Conservation (phyloP, 176 grass and related monocot genomes). For the Sorghum bicolor region DNA sequence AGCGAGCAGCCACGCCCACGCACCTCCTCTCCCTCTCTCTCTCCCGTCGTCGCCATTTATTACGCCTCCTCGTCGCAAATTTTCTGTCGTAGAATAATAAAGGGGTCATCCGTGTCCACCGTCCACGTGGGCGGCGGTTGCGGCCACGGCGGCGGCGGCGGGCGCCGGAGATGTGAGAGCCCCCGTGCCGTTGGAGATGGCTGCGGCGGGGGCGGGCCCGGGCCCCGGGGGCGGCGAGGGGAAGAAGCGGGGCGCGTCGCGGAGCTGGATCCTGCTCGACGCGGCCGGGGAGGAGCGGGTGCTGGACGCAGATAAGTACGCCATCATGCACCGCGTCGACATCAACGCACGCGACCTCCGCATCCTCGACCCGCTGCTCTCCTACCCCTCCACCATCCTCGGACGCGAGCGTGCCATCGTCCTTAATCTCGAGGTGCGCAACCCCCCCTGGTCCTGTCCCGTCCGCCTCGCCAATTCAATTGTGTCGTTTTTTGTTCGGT, state of each 20-base stretch:
- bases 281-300: conserved; percentile 60
- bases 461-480: background rate
- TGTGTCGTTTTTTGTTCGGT: background rate
- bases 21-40: background rate
- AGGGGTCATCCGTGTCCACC: conserved; percentile 19
- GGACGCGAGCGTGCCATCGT: conserved; percentile 94
- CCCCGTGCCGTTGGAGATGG: conserved; percentile 43
- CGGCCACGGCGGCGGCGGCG: background rate
- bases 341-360: conserved; percentile 94
- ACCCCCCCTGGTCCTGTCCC: background rate
- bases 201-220: conserved; percentile 31
- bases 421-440: conserved; percentile 84
- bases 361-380: conserved; percentile 93
- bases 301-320: conserved; percentile 93
- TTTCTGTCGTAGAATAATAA: background rate
- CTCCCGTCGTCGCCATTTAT: conserved; percentile 19
- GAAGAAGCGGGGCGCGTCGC: conserved; percentile 63
- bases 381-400: conserved; percentile 94
- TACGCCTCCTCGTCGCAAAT: background rate
- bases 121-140: conserved; percentile 24
- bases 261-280: conserved; percentile 95
- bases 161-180: conserved; percentile 68
- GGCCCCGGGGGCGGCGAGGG: background rate
- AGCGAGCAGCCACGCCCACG: conserved; percentile 1
- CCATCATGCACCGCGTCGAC: conserved; percentile 95